Evolutionary conservation across 306 rosid genomes (phyloP).

Genomic region (Cucumis cinereus): DNA sequence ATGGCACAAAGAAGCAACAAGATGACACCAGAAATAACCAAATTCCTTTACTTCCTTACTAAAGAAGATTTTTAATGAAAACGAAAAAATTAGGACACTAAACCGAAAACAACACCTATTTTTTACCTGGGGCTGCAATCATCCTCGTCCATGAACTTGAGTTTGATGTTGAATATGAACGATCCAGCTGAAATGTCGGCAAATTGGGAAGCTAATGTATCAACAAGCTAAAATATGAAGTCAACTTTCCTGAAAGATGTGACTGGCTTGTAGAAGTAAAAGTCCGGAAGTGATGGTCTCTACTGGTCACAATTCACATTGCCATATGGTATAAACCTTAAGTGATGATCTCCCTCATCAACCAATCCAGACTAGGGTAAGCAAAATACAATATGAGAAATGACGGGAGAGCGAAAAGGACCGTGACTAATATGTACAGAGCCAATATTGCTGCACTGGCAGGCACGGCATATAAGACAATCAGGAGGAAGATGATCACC

Average conservation of each 20-base stretch:
- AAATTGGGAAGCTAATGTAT: neutral
- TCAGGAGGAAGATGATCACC: slow-evolving; percentile 72
- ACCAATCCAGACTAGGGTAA: slow-evolving; percentile 97
- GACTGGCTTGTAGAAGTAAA: neutral
- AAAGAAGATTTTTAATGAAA: neutral
- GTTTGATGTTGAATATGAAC: neutral
- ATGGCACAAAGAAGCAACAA: neutral
- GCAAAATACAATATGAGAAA: slow-evolving; percentile 86
- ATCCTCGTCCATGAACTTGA: neutral
- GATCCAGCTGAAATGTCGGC: neutral
- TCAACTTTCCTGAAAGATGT: neutral
- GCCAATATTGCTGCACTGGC: slow-evolving; percentile 90
- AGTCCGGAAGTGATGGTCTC: neutral
- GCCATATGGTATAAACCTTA: slow-evolving; percentile 9
- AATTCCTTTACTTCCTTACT: neutral
- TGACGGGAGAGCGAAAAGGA: slow-evolving; percentile 83
- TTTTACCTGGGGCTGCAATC: neutral
- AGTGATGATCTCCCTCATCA: slow-evolving; percentile 72
- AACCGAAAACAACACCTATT: neutral
- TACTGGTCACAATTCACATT: neutral
- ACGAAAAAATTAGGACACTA: neutral
- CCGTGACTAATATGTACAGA: slow-evolving; percentile 60
- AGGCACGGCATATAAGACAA: slow-evolving; percentile 76
- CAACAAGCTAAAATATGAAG: neutral
- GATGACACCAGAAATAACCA: neutral